phyloP scores from a whole-genome alignment of 371 early-diverging fungal genomes.

The Syncephalis plumigaleata region DNA sequence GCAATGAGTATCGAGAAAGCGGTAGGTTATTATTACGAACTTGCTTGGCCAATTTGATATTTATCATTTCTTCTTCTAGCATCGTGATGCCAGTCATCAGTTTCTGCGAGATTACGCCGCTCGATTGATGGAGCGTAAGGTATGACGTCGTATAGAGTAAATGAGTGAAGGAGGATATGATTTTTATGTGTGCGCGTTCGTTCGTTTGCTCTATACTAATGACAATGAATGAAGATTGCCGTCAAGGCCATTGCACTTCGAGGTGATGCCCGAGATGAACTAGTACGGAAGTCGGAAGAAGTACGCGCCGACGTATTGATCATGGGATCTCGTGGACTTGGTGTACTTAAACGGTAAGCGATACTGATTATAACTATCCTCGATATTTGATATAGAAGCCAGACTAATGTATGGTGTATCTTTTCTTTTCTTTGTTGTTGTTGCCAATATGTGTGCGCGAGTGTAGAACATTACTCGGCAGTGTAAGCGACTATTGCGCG shows the following conservation, averaged over 20 bases:
- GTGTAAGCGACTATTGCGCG: slow-evolving; percentile 30
- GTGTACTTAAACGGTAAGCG: slow-evolving; percentile 22
- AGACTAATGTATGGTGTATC: not conserved
- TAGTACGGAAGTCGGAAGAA: slow-evolving; percentile 28
- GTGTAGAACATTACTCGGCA: slow-evolving; percentile 25
- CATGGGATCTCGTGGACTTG: slow-evolving; percentile 36
- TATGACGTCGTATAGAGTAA: too few relatives aligned
- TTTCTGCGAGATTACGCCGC: slow-evolving; percentile 16
- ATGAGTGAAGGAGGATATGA: too few relatives aligned
- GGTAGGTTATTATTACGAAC: too few relatives aligned
- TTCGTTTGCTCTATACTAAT: too few relatives aligned
- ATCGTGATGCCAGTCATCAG: slow-evolving; percentile 10
- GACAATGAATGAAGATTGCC: slow-evolving; percentile 20
- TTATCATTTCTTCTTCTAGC: not conserved
- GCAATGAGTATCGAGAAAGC: slow-evolving; percentile 11
- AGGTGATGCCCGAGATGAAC: slow-evolving; percentile 33
- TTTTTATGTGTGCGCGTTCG: too few relatives aligned
- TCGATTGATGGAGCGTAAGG: slow-evolving; percentile 13
- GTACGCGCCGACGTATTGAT: slow-evolving; percentile 30
- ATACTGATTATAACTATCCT: not conserved
- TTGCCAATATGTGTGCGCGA: not conserved
- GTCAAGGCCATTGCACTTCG: slow-evolving; percentile 37
- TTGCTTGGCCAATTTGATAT: too few relatives aligned
- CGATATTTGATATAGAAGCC: not conserved
- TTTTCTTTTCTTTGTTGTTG: not conserved